Evolutionary conservation across 2,329 filamentous ascomycete genomes (phyloP).

Genomic region (Thermothelomyces thermophilus): DNA sequence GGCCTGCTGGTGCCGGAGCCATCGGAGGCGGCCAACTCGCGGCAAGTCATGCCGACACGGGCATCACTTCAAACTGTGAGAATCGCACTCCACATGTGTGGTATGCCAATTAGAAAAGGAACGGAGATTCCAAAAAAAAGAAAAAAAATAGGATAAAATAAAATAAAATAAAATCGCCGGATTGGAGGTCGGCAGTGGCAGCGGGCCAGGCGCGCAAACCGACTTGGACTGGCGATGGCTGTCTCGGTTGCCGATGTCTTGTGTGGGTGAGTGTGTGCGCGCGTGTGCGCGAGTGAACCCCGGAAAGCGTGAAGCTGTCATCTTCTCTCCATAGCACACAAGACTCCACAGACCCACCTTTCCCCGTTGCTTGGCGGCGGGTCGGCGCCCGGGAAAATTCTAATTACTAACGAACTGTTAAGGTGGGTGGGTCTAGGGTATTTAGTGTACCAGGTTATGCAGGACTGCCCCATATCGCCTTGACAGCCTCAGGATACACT

Average conservation of each 20-base stretch:
- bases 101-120: no score
- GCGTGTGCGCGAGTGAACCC: no score
- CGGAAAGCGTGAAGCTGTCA: conserved; percentile 5
- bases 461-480: no score
- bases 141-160: background rate
- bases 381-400: background rate
- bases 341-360: conserved; percentile 9
- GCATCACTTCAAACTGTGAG: conserved; percentile 20
- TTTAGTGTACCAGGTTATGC: background rate
- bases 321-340: no score
- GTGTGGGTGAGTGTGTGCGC: no score
- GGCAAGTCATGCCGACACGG: conserved; percentile 24
- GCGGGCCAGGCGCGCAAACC: background rate
- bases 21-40: conserved; percentile 18
- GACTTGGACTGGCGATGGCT: background rate
- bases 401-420: no score
- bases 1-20: conserved; percentile 11
- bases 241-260: background rate
- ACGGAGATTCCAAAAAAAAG: background rate
- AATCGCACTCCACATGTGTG: conserved; percentile 18
- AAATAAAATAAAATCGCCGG: background rate
- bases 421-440: background rate
- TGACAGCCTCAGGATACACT: no score
- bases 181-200: background rate
- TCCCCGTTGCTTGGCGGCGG: conserved; percentile 9